phyloP scores from a whole-genome alignment of 169 alveolate species.

The Cryptosporidium tyzzeri region DNA sequence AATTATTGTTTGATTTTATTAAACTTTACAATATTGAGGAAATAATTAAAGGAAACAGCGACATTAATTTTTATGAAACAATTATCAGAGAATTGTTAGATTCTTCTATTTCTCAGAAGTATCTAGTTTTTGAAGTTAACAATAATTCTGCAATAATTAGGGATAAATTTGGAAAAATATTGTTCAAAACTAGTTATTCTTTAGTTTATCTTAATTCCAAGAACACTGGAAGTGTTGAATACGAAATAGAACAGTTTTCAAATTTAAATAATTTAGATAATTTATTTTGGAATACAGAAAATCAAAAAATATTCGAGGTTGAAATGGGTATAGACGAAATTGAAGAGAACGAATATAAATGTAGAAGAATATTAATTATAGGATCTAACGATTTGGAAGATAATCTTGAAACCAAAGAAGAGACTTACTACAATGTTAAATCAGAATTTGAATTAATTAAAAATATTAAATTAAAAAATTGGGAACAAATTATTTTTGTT shows the following conservation, averaged over 20 bases:
- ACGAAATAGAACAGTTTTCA: background rate
- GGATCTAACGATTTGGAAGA: background rate
- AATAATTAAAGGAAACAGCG: background rate
- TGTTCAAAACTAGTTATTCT: conserved; percentile 27
- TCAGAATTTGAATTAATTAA: conserved; percentile 26
- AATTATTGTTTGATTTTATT: conserved; percentile 14
- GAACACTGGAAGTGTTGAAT: background rate
- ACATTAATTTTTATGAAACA: background rate
- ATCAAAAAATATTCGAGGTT: conserved; percentile 13
- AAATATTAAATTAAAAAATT: background rate
- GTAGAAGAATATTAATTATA: background rate
- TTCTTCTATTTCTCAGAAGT: conserved; percentile 43
- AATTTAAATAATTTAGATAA: background rate
- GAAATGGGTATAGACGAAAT: background rate
- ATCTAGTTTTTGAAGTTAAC: conserved; percentile 15
- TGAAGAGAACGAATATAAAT: background rate
- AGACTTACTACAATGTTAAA: background rate
- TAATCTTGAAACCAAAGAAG: background rate
- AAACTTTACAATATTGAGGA: conserved; percentile 13
- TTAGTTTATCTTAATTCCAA: background rate
- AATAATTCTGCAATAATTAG: conserved; percentile 1
- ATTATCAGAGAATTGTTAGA: conserved; percentile 19
- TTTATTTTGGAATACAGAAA: conserved; percentile 28
- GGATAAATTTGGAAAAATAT: conserved; percentile 17
- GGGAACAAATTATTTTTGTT: conserved; percentile 18